These are phyloP conservation scores for Cutaneotrichosporon cavernicola DNA, from an alignment of 1,284 basidiomycete genomes.

Conservation along the genomic window DNA sequence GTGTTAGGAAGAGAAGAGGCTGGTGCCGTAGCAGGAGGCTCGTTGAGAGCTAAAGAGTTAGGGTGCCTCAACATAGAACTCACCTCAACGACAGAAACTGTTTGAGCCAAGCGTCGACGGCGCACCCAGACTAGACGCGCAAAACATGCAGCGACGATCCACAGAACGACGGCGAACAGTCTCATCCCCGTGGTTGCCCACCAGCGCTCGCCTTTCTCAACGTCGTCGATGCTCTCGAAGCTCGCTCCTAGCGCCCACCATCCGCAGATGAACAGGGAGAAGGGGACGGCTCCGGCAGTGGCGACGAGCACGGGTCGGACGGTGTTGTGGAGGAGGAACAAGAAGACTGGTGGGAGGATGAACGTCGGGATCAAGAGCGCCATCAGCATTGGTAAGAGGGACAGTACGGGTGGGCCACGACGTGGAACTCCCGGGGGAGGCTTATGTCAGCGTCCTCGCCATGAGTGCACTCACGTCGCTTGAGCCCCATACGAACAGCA, in stretches of 20 bases:
- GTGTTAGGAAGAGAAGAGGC: constrained; percentile 75
- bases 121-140: constrained; percentile 66
- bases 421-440: constrained; percentile 11
- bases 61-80: constrained; percentile 15
- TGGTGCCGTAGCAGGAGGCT: constrained; percentile 74
- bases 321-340: constrained; percentile 72
- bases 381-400: constrained; percentile 78
- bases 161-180: constrained; percentile 72
- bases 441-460: constrained; percentile 5
- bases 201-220: constrained; percentile 67
- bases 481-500: constrained; percentile 52
- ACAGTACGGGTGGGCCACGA: constrained; percentile 58
- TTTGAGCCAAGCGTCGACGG: constrained; percentile 61
- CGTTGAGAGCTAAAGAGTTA: constrained; percentile 61
- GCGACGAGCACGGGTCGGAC: constrained; percentile 76
- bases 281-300: constrained; percentile 75
- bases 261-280: constrained; percentile 73
- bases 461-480: constrained; percentile 39
- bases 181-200: constrained; percentile 67
- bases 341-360: constrained; percentile 69
- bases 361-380: constrained; percentile 73
- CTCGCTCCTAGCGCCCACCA: constrained; percentile 86
- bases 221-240: constrained; percentile 74
- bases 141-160: constrained; percentile 68
- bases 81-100: constrained; percentile 68